Evolutionary conservation across 441 rosid species (phyloP).

Genomic region (Pelargonium australe): DNA sequence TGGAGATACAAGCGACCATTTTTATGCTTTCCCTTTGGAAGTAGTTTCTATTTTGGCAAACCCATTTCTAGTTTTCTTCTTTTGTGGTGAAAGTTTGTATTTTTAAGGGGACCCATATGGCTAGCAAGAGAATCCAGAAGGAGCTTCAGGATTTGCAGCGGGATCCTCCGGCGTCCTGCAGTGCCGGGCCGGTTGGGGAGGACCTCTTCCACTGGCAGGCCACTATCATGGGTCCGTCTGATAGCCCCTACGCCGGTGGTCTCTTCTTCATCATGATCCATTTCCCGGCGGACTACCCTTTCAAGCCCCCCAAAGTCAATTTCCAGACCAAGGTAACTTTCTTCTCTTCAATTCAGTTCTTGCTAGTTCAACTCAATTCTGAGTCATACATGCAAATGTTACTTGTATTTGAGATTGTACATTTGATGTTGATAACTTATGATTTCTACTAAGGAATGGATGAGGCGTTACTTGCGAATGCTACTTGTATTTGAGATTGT

Average conservation of each 20-base stretch:
- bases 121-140: conserved; percentile 10
- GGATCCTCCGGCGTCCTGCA: conserved; percentile 9
- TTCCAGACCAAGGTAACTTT: conserved; percentile 6
- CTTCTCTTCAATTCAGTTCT: not conserved
- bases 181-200: conserved; percentile 9
- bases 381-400: too few relatives aligned
- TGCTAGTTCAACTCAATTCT: too few relatives aligned
- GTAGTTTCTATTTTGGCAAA: not conserved
- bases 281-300: conserved; percentile 8
- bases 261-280: conserved; percentile 3
- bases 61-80: not conserved
- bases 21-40: not conserved
- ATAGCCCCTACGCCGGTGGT: conserved; percentile 4
- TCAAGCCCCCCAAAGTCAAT: conserved; percentile 7
- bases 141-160: conserved; percentile 11
- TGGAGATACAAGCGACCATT: not conserved
- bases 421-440: not conserved
- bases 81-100: not conserved
- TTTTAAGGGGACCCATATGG: not conserved
- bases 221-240: not conserved
- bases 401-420: not conserved
- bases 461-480: not conserved
- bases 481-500: not conserved
- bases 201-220: conserved; percentile 11
- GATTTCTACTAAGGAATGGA: not conserved